Evolutionary conservation across 768 basidiomycete genomes (phyloP), one percentile per base, ranked within the genome.

Genomic region (Psilocybe cubensis): DNA sequence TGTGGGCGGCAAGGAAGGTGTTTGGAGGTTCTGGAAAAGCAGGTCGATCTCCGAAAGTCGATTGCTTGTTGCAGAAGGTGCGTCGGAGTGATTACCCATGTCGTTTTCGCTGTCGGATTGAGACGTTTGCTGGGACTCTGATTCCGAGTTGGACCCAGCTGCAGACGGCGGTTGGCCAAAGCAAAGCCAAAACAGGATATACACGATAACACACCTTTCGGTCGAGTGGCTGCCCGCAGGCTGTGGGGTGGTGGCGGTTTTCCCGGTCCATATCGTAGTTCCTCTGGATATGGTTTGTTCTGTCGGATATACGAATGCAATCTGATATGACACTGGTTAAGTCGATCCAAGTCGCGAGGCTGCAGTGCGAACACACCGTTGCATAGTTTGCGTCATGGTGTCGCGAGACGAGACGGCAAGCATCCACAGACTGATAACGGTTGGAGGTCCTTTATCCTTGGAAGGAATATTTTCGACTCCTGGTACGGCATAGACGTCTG

Each of bases 351-450:
- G 55, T 38, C 25, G 35, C 28, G 17, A 27, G 27, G 55, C 41
- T 35, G 20, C 48, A 23, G 38, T 23, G 23, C 42, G 29, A n/a
- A 72, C 79, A 48, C 60, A 87, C 89, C 88, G 81, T 66, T 80
- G 74, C 75, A 92, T 82, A 44, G 90, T 88, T 55, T 89, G 84
- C 48, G 83, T 81, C 74, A 93, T 78, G 21, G 87, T 83, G 68
- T 91, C 89, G 38, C 89, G 80, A 18, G 85, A 81, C 45, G 87
- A 86, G 6, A 84, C 83, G 7, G 85, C 79, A 64, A 85, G 84
- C 71, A 86, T 88, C 92, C 91, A 94, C 9, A 93, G 72, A 14
- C 89, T 89, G 56, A 91, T 80, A 1, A 83, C 88, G 43, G 76
- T 76, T 2, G 81, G 73, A 21, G 70, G 75, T 17, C 86, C 88